Base-by-base conservation (phyloP, 1,284 basidiomycete genomes). In the Marasmius fiardii region DNA sequence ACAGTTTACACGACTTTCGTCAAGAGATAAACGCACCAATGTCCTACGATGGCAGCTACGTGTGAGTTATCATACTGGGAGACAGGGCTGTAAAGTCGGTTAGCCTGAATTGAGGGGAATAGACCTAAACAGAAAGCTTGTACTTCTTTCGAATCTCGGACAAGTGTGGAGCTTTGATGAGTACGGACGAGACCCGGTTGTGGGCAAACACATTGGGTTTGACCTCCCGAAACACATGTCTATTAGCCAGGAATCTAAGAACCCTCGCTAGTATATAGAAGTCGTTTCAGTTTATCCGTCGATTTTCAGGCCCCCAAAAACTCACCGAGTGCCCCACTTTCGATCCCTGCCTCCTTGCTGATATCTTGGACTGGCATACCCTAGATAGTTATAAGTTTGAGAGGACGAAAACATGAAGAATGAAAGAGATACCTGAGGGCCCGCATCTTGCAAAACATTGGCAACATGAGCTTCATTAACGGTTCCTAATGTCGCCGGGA, bases 151-250 rank as follows among this genome's bases (percentile, higher is more conserved):
- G 48, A 1, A 63, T 54, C 1, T 58, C 58, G 0, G 26, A 37
- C 16, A 43, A 50, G 49, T 56, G 56, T 63, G 63, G 60, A 5
- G 41, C 51, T 21, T 59, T 65, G n/a, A 60, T 54, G 1, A 63
- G 47, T 3, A 44, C n/a, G 1, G 54, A 49, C 1, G 63, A 65
- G 21, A 60, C 34, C 6, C 61, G 57, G 41, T 64, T 65, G 58
- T 66, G 61, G 3, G 64, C 61, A 52, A 68, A 70, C 0, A 64
- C 60, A 43, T 67, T 59, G 11, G 64, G 66, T 7, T n/a, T 39
- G 21, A 65, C 58, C 45, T 70, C 69, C 11, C 57, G 39, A 57
- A 70, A 71, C 39, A 70, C 61, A 51, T 69, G 64, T 1, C 47
- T 18, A 7, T 23, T 53, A 4, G 51, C 39, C 21, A 59, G 51